phyloP scores from a whole-genome alignment of 345 rosid species.

The Eucalyptus shirleyi region DNA sequence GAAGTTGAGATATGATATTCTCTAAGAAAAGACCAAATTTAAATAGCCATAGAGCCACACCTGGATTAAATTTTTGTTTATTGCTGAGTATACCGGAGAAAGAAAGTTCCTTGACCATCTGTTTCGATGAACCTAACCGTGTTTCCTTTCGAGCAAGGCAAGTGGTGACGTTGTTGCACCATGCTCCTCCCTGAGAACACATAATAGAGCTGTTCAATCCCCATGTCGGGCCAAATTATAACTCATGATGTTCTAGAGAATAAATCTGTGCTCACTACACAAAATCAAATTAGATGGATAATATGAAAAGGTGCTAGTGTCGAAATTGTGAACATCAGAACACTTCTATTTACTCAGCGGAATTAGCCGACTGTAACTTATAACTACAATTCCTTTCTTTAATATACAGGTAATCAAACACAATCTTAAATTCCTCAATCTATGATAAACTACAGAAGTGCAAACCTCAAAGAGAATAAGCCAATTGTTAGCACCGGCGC shows the following conservation, averaged over 20 bases:
- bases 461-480: conserved; percentile 77
- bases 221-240: not conserved
- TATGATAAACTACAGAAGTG: not conserved
- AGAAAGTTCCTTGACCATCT: conserved; percentile 43
- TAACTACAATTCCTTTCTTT: not conserved
- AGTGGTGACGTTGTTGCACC: conserved; percentile 69
- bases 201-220: not conserved
- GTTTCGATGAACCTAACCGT: conserved; percentile 69
- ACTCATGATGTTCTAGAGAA: not conserved
- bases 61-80: conserved; percentile 52
- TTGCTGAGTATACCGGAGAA: conserved; percentile 86
- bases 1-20: not conserved
- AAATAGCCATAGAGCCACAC: conserved; percentile 6
- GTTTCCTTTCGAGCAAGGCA: conserved; percentile 65
- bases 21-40: not conserved
- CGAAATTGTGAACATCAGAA: not conserved
- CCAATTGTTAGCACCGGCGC: conserved; percentile 81
- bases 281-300: not conserved
- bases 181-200: conserved; percentile 75
- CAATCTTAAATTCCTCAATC: not conserved
- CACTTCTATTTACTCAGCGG: not conserved
- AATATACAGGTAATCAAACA: not conserved
- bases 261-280: not conserved
- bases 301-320: not conserved
- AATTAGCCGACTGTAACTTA: not conserved